Conservation (phyloP, 2,329 filamentous ascomycete genomes). For the Pyrenophora seminiperda region DNA sequence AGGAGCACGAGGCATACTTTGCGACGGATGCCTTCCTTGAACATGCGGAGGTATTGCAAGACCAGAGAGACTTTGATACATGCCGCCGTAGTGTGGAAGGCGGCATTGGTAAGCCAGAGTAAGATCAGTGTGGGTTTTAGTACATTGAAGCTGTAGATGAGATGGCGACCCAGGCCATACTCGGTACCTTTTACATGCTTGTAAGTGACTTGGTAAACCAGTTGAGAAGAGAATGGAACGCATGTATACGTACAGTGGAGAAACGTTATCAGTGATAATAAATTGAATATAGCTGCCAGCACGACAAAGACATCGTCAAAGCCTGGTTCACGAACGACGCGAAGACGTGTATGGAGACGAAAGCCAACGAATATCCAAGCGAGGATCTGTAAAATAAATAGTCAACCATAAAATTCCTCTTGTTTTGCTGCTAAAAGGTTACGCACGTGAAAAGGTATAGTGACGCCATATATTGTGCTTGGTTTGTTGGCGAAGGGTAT, state of each 20-base stretch:
- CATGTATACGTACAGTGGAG: constrained; percentile 26
- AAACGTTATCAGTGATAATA: constrained; percentile 27
- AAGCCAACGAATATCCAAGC: constrained; percentile 33
- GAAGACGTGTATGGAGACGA: constrained; percentile 36
- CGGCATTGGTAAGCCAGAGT: constrained; percentile 33
- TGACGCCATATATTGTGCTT: constrained; percentile 32
- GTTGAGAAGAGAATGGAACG: too few relatives aligned
- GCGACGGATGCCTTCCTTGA: constrained; percentile 28
- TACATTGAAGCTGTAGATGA: constrained; percentile 21
- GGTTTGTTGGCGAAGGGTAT: constrained; percentile 29
- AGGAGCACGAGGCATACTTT: constrained; percentile 22
- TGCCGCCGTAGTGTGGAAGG: constrained; percentile 36
- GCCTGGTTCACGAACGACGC: constrained; percentile 36
- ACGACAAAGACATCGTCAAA: constrained; percentile 45
- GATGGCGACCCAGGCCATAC: constrained; percentile 40
- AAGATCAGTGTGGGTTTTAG: constrained; percentile 26
- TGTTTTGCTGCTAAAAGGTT: not conserved
- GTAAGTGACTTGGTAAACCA: constrained; percentile 6
- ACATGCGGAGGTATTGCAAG: constrained; percentile 43
- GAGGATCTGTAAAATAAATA: constrained; percentile 27
- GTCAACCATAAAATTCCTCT: not conserved
- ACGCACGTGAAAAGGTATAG: constrained; percentile 37
- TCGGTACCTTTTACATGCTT: constrained; percentile 26
- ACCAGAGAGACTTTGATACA: constrained; percentile 45
- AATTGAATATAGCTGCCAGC: constrained; percentile 31